phyloP scores from a whole-genome alignment of 208 protist species.

The Vickermania spadyakhi region DNA sequence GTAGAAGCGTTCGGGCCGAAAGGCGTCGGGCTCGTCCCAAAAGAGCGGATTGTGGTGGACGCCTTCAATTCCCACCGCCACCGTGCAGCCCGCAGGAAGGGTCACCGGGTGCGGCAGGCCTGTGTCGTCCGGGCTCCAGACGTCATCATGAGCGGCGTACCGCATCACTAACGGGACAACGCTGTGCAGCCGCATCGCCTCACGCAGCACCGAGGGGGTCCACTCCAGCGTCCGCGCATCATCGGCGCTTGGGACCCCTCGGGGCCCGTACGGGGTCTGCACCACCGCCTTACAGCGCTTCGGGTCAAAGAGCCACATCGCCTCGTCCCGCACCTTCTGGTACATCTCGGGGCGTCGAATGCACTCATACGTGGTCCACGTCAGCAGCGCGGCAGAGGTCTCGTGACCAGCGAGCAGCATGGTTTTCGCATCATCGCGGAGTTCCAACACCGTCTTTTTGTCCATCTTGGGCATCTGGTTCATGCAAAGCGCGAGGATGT shows the following conservation, averaged over 20 bases:
- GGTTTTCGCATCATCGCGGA: slow-evolving; percentile 87
- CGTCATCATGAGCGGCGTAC: slow-evolving; percentile 60
- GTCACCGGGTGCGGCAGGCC: slow-evolving; percentile 58
- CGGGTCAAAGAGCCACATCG: slow-evolving; percentile 58
- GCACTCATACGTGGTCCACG: slow-evolving; percentile 86
- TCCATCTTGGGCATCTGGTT: slow-evolving; percentile 62
- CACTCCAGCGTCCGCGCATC: slow-evolving; percentile 55
- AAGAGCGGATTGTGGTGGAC: slow-evolving; percentile 74
- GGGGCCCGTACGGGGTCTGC: slow-evolving; percentile 46
- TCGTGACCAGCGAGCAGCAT: slow-evolving; percentile 87
- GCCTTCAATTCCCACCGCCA: slow-evolving; percentile 72
- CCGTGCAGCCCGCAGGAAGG: slow-evolving; percentile 65
- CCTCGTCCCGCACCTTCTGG: slow-evolving; percentile 52
- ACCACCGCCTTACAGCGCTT: slow-evolving; percentile 35
- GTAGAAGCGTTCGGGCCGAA: slow-evolving; percentile 78
- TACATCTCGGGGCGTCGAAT: slow-evolving; percentile 52
- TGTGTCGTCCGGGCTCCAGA: slow-evolving; percentile 55
- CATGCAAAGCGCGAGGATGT: slow-evolving; percentile 80
- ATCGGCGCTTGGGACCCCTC: slow-evolving; percentile 48
- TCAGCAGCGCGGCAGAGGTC: slow-evolving; percentile 81
- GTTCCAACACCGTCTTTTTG: slow-evolving; percentile 37
- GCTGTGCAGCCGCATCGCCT: slow-evolving; percentile 77
- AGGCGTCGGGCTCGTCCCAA: slow-evolving; percentile 67
- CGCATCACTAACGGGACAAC: slow-evolving; percentile 86
- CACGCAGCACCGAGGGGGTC: slow-evolving; percentile 74